Percentiles rank a stretch among this genome's conserved stretches.
phyloP scores from a whole-genome alignment of 2,329 filamentous ascomycete species.

The Thelonectria olida region DNA sequence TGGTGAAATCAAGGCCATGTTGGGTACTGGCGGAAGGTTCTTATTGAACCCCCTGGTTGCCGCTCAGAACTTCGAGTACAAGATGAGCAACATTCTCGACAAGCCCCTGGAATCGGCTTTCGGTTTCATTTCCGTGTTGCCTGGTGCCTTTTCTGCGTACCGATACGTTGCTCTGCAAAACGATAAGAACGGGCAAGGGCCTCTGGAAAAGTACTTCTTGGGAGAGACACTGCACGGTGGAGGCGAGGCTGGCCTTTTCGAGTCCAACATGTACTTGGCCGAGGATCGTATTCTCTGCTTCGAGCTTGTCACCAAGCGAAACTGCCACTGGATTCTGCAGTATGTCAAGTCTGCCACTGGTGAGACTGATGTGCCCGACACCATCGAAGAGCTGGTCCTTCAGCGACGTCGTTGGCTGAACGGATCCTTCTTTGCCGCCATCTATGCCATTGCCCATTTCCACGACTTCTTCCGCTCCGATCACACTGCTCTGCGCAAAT shows the following conservation, averaged over 20 bases:
- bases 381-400: slow-evolving; percentile 92
- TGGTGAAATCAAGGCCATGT: slow-evolving; percentile 98
- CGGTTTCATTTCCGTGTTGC: slow-evolving; percentile 95
- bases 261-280: slow-evolving; percentile 98
- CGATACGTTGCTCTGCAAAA: slow-evolving; percentile 94
- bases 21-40: slow-evolving; percentile 84
- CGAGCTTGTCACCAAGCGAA: slow-evolving; percentile 96
- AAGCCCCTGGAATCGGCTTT: slow-evolving; percentile 98
- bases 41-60: slow-evolving; percentile 93
- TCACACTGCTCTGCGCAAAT: slow-evolving; percentile 86
- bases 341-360: slow-evolving; percentile 98
- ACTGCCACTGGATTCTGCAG: slow-evolving; percentile 96
- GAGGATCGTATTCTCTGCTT: slow-evolving; percentile 99
- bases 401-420: slow-evolving; percentile 98
- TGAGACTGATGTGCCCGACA: slow-evolving; percentile 95
- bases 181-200: slow-evolving; percentile 92
- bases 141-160: slow-evolving; percentile 98
- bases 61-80: slow-evolving; percentile 99
- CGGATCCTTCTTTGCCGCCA: slow-evolving; percentile 96
- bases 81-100: slow-evolving; percentile 99
- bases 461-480: slow-evolving; percentile 95
- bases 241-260: slow-evolving; percentile 93
- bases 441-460: slow-evolving; percentile 94
- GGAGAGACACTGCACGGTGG: slow-evolving; percentile 96
- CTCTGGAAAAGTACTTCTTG: slow-evolving; percentile 94